Conservation (phyloP, 1,284 basidiomycete genomes). For the Sphaerobolus stellatus region DNA sequence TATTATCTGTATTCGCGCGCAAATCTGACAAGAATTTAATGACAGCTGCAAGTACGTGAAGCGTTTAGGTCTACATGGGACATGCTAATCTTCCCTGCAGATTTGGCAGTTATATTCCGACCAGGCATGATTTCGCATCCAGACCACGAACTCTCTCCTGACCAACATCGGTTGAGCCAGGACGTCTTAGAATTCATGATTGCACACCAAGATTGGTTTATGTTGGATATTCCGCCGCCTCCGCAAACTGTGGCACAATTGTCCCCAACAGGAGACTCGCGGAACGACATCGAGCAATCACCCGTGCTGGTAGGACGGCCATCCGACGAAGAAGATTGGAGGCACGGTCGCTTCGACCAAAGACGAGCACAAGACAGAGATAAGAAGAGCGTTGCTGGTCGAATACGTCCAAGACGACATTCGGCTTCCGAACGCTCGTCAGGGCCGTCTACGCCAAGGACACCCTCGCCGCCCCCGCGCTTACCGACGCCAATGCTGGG, state of each 20-base stretch:
- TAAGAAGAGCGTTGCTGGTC: conserved; percentile 15
- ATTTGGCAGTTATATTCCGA: conserved; percentile 92
- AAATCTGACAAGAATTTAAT: conserved; percentile 93
- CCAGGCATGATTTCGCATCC: conserved; percentile 91
- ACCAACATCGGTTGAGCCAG: conserved; percentile 86
- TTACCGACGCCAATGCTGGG: conserved; percentile 1
- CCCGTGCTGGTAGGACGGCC: conserved; percentile 2
- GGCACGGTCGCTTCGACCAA: conserved; percentile 30
- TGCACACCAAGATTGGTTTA: conserved; percentile 82
- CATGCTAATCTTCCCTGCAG: conserved; percentile 38
- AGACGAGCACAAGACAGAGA: too few relatives aligned
- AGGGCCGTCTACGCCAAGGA: conserved; percentile 6
- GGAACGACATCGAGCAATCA: background rate
- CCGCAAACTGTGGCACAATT: conserved; percentile 33
- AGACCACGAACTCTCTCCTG: conserved; percentile 75
- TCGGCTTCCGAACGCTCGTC: conserved; percentile 11
- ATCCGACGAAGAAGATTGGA: conserved; percentile 6
- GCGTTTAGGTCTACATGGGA: background rate
- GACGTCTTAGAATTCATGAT: conserved; percentile 94
- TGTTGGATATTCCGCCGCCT: conserved; percentile 77
- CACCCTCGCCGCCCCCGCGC: conserved; percentile 8
- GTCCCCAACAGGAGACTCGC: conserved; percentile 1
- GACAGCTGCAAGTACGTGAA: conserved; percentile 83
- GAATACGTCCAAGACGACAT: conserved; percentile 1
- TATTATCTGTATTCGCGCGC: conserved; percentile 91